Percentiles rank a stretch among this genome's conserved stretches.
Evolutionary conservation across 1,284 basidiomycete species (phyloP).

Genomic region (Cryptococcus depauperatus): DNA sequence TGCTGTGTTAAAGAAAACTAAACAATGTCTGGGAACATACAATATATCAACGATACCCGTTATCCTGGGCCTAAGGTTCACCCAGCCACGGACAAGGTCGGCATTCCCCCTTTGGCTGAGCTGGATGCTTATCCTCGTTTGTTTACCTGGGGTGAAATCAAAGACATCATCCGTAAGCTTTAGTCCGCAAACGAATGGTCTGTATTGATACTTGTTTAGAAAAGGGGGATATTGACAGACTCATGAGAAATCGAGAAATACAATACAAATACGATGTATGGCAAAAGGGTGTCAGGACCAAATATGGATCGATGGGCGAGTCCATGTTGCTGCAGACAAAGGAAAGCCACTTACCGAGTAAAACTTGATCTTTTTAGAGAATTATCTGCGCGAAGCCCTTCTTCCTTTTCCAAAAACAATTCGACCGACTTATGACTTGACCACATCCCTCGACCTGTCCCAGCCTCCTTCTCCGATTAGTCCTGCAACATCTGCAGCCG

Average conservation of each 20-base stretch:
- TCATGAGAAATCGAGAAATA: constrained; percentile 38
- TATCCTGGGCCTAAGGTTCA: constrained; percentile 32
- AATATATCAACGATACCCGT: constrained; percentile 28
- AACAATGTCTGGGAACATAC: no score
- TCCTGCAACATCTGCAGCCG: no score
- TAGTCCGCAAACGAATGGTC: no score
- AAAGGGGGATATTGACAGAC: constrained; percentile 19
- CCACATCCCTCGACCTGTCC: no score
- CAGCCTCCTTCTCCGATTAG: no score
- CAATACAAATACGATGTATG: constrained; percentile 38
- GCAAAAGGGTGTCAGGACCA: constrained; percentile 27
- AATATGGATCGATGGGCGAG: constrained; percentile 38
- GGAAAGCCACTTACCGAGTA: no score
- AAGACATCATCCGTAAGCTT: constrained; percentile 33
- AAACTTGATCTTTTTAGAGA: no score
- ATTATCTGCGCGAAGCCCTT: no score
- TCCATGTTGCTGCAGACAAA: constrained; percentile 3
- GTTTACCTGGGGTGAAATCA: constrained; percentile 44
- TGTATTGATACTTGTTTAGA: no score
- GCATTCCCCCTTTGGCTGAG: constrained; percentile 37
- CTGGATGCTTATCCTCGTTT: constrained; percentile 38
- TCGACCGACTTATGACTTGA: no score
- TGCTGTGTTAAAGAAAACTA: no score
- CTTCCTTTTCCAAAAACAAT: no score
- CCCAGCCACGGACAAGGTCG: constrained; percentile 25